A percentile compares a stretch with the other conserved stretches of the same genome.
These are phyloP conservation scores for Monoraphidium neglectum DNA, from an alignment of 139 green algal species.

Conservation along the genomic window DNA sequence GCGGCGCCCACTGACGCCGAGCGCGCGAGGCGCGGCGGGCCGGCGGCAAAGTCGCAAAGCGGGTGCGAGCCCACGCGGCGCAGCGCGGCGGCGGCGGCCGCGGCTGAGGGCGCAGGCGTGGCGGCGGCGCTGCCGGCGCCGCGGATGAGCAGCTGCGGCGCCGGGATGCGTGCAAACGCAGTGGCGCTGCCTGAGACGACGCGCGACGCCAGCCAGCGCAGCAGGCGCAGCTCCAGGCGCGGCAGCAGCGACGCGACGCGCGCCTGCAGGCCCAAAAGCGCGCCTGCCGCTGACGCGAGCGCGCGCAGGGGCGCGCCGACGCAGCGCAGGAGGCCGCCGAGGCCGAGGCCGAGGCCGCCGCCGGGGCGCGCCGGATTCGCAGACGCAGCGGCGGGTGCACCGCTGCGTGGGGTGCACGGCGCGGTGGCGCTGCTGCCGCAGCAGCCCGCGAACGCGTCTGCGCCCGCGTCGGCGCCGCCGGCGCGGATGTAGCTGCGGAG, in stretches of 20 bases:
- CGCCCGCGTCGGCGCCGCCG: neutral
- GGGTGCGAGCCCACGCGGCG: no score
- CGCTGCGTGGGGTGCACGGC: neutral
- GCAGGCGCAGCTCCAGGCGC: slow-evolving; percentile 16
- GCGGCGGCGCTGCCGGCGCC: no score
- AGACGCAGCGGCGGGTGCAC: neutral
- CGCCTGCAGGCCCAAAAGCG: slow-evolving; percentile 7
- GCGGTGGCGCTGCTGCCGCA: neutral
- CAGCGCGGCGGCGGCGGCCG: no score
- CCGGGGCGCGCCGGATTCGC: neutral
- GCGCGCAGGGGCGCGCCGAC: neutral
- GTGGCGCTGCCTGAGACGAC: no score
- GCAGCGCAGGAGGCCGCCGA: neutral
- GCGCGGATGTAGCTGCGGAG: slow-evolving; percentile 30
- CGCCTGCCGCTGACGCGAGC: slow-evolving; percentile 13
- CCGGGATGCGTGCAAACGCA: no score
- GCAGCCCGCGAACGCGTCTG: neutral
- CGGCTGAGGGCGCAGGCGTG: no score
- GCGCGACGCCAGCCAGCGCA: slow-evolving; percentile 12
- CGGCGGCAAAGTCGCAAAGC: no score
- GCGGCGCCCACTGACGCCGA: no score
- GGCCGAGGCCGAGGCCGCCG: slow-evolving; percentile 3
- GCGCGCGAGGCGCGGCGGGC: no score
- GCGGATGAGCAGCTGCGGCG: no score
- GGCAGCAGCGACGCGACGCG: slow-evolving; percentile 18